Evolutionary conservation across 1,139 yeast species (phyloP), one percentile per base, ranked within the genome.

Genomic region (Debaryomyces subglobosus): DNA sequence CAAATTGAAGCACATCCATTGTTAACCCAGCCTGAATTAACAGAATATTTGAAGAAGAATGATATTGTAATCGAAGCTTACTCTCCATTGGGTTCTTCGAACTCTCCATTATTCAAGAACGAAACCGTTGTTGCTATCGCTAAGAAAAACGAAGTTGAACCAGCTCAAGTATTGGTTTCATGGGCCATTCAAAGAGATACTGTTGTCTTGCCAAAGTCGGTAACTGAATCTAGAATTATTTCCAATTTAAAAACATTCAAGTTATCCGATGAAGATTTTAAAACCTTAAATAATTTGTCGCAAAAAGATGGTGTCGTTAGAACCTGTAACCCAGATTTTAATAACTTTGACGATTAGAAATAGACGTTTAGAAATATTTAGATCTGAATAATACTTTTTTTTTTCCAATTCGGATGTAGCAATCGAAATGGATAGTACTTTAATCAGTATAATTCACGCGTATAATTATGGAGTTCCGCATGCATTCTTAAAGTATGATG

Each of bases 1-100:
- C 88, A 84, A 63, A 68, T 83, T 49, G 88, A 84, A 63, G 66
- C 80, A 40, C 87, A 84, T 56, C 87, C 87, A 44, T 77, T 71
- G 47, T 67, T 82, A 54, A 82, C 85, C 23, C 86, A 82, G 58
- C 62, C 66, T 10, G 79, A 78, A 39, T 63, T 84, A 51, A 67
- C 70, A 45, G 66, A 75, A 18, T 82, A 62, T 60, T 69, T 77
- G 55, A 66, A 68, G 48, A 59, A 68, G 7, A 65, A 82, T 49
- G 71, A 70, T 13, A 79, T 83, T 50, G 53, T 67, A 30, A 61
- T 82, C 37, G 79, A 77, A 47, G 85, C 86, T 8, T 83, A 79
- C 61, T 81, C 86, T 15, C 87, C 88, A 39, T 69, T 82, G 55
- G 87, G 87, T 12, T 73, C 30, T 65, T 61, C 32, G 32, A 36